phyloP scores from a whole-genome alignment of 352 stramenopile genomes.

The Phytopythium ostracodes region DNA sequence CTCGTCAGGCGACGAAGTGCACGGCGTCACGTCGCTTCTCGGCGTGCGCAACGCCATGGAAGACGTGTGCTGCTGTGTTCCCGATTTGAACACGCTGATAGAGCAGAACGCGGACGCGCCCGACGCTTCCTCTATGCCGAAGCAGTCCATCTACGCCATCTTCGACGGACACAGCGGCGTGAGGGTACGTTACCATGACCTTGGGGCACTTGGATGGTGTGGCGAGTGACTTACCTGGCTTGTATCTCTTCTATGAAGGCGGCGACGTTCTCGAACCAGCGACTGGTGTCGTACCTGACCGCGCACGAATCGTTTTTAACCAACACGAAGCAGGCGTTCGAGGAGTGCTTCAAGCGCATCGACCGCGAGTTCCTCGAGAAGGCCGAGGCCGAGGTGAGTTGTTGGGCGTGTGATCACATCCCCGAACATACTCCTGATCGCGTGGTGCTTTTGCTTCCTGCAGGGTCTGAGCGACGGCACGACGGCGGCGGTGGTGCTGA shows the following conservation, averaged over 20 bases:
- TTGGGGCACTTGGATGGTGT: too few relatives aligned
- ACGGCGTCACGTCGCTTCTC: slow-evolving; percentile 78
- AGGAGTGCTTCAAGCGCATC: slow-evolving; percentile 71
- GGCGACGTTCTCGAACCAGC: slow-evolving; percentile 71
- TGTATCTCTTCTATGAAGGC: slow-evolving; percentile 27
- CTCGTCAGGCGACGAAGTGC: slow-evolving; percentile 53
- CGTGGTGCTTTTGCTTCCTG: neutral
- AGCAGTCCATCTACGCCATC: slow-evolving; percentile 74
- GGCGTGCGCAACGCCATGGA: slow-evolving; percentile 75
- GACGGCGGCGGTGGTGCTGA: slow-evolving; percentile 75
- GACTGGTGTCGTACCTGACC: slow-evolving; percentile 62
- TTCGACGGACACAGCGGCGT: slow-evolving; percentile 85
- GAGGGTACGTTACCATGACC: slow-evolving; percentile 51
- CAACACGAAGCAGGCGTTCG: slow-evolving; percentile 60
- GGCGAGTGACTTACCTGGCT: too few relatives aligned
- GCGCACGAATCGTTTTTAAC: slow-evolving; percentile 60
- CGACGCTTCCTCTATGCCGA: slow-evolving; percentile 7
- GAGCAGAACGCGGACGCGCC: slow-evolving; percentile 15
- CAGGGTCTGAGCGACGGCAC: slow-evolving; percentile 70
- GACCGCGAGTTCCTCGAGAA: slow-evolving; percentile 74
- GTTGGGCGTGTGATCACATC: too few relatives aligned
- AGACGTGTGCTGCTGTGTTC: slow-evolving; percentile 80
- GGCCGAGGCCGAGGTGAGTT: slow-evolving; percentile 48
- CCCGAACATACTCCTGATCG: neutral
- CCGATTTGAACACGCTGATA: slow-evolving; percentile 56